phyloP scores from a whole-genome alignment of 768 basidiomycete genomes.

The Pleurotus ostreatus region DNA sequence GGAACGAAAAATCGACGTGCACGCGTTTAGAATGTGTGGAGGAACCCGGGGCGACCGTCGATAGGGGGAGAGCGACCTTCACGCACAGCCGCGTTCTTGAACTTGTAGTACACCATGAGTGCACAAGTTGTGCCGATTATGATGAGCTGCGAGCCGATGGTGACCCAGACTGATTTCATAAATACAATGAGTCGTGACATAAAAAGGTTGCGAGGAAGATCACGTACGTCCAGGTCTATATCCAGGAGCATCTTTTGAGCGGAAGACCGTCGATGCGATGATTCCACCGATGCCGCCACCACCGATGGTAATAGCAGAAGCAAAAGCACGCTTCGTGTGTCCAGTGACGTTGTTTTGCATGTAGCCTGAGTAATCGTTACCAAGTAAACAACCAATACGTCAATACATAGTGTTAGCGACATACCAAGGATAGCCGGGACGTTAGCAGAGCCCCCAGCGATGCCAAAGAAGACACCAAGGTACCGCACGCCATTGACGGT shows the following conservation, averaged over 20 bases:
- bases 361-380: neutral
- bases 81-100: slow-evolving; percentile 24
- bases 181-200: slow-evolving; percentile 8
- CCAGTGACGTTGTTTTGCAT: slow-evolving; percentile 28
- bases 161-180: slow-evolving; percentile 29
- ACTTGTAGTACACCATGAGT: slow-evolving; percentile 23
- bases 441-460: slow-evolving; percentile 30
- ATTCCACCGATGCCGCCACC: slow-evolving; percentile 37
- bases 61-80: slow-evolving; percentile 27
- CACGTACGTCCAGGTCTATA: slow-evolving; percentile 5
- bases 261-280: slow-evolving; percentile 33
- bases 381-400: slow-evolving; percentile 11
- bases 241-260: slow-evolving; percentile 30
- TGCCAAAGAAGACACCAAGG: slow-evolving; percentile 27
- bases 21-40: slow-evolving; percentile 19
- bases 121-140: slow-evolving; percentile 24
- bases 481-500: neutral
- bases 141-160: slow-evolving; percentile 30
- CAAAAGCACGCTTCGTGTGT: slow-evolving; percentile 35
- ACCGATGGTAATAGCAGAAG: slow-evolving; percentile 30
- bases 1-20: too few species aligned
- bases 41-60: slow-evolving; percentile 34
- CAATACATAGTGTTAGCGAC: slow-evolving; percentile 23
- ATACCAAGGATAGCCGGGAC: slow-evolving; percentile 33
- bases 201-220: neutral